Evolutionary conservation across 2,329 filamentous ascomycete species (phyloP), one percentile per base, ranked within the genome.

Genomic region (Fusarium paranaense): DNA sequence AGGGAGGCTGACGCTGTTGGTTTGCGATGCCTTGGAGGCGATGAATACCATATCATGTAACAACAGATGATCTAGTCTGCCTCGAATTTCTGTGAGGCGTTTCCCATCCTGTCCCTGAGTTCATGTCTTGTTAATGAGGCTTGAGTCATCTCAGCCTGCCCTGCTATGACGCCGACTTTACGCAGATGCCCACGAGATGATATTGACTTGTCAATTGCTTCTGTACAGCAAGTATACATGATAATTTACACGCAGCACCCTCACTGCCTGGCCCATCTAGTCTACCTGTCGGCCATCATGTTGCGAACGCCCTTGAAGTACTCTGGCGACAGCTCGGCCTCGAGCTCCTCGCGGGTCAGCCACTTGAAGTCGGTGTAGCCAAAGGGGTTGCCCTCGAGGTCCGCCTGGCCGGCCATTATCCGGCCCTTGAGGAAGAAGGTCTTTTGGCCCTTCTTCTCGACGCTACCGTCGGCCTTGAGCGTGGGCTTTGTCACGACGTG

Each of bases 381-480:
- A 66, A 93, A 88, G 70, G 86, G 85, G 84, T 97, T 98, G 68
- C 86, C 87, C 71, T 87, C 86, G 62, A 98, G 83, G 82, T 98
- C 90, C 33, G 93, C 95, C 85, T 98, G 97, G n/a, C 97, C 97
- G 37, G 95, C 95, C 93, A 98, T 94, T 82, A 99, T 98, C 73
- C 97, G 91, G 60, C 91, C 94, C 88, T 98, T 98, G 87, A 98
- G 90, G 88, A 97, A 98, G 84, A 99, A 99, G 3, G 92, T 92
- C 88, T 98, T 98, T 80, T 93, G 90, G 63, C 94, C 95, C 66
- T 88, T 84, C 75, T 82, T 77, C 67, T 82, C 79, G 54, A 87
- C 78, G 35, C 81, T 79, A 54, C 82, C 81, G 80, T 87, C 84
- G 76, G 83, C 80, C 76, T 83, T 81, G 80, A 86, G 77, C 78